Percentiles rank a stretch among this genome's conserved stretches.
phyloP scores from a whole-genome alignment of 192 early-diverging fungal genomes.

The Pilaira anomala region DNA sequence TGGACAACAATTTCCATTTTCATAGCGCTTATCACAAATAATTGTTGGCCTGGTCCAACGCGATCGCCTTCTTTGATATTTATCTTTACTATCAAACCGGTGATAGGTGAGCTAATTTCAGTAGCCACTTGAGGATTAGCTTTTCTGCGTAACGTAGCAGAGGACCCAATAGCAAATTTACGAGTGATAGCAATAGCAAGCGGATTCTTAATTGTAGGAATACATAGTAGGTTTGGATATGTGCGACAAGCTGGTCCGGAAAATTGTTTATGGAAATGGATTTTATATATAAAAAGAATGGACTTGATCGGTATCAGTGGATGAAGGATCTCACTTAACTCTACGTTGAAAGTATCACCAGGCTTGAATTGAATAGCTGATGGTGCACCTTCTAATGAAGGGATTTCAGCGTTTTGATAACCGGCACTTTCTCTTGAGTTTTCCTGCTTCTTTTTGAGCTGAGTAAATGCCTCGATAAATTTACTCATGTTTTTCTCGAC shows the following conservation, averaged over 20 bases:
- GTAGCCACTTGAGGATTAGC: conserved; percentile 13
- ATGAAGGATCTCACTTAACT: background rate
- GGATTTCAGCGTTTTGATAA: background rate
- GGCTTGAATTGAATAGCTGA: conserved; percentile 32
- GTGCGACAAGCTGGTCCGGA: conserved; percentile 23
- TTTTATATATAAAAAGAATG: conserved; percentile 25
- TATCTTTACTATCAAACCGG: conserved; percentile 33
- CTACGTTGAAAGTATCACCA: conserved; percentile 30
- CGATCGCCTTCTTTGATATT: conserved; percentile 24
- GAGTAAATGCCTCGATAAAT: background rate
- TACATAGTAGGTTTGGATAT: conserved; percentile 4
- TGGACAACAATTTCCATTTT: conserved; percentile 40
- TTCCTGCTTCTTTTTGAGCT: background rate
- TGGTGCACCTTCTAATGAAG: background rate
- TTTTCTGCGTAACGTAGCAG: conserved; percentile 17
- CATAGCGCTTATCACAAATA: conserved; percentile 36
- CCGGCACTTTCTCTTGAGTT: too few species aligned
- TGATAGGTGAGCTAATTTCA: conserved; percentile 27
- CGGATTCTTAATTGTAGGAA: background rate
- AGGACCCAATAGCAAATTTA: conserved; percentile 13
- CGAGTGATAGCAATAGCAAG: conserved; percentile 22
- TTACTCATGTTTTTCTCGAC: conserved; percentile 47
- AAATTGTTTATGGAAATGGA: conserved; percentile 28
- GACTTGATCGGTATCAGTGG: background rate
- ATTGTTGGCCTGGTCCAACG: conserved; percentile 28